Evolutionary conservation across 2,329 filamentous ascomycete species (phyloP).

Genomic region (Claviceps capensis): DNA sequence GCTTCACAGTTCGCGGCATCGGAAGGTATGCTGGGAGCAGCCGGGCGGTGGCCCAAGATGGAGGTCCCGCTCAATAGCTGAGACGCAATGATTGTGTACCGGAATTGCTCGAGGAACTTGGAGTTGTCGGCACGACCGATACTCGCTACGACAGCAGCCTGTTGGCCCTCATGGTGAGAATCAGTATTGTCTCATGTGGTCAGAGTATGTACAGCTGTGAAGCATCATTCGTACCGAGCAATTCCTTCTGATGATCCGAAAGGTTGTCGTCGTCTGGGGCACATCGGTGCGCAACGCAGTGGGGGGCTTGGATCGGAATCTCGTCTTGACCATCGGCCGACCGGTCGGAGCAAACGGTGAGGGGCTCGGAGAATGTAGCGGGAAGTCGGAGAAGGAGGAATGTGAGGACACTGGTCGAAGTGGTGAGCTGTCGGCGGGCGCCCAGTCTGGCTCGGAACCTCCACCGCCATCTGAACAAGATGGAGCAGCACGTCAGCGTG

Average conservation of each 20-base stretch:
- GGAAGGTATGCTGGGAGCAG: constrained; percentile 10
- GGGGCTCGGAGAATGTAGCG: constrained; percentile 32
- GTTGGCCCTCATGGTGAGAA: not conserved
- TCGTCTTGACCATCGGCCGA: constrained; percentile 37
- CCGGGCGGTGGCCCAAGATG: constrained; percentile 24
- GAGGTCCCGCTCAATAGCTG: constrained; percentile 67
- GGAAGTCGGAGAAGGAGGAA: constrained; percentile 18
- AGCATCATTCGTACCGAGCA: constrained; percentile 32
- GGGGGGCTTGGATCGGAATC: constrained; percentile 36
- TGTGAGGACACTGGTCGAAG: constrained; percentile 16
- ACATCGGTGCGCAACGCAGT: constrained; percentile 29
- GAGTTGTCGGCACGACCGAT: constrained; percentile 68
- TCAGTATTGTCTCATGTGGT: not conserved
- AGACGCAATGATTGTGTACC: constrained; percentile 84
- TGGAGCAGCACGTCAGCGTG: not conserved
- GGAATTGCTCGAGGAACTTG: constrained; percentile 81
- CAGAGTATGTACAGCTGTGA: not conserved
- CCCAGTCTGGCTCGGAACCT: constrained; percentile 32
- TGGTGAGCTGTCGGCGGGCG: constrained; percentile 24
- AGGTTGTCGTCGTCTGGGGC: constrained; percentile 16
- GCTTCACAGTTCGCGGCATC: constrained; percentile 5
- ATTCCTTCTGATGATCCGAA: constrained; percentile 32
- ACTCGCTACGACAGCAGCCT: constrained; percentile 58
- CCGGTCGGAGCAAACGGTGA: constrained; percentile 42
- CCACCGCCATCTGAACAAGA: constrained; percentile 31